Evolutionary conservation across 768 basidiomycete genomes (phyloP).

Genomic region (Lactarius sp.): DNA sequence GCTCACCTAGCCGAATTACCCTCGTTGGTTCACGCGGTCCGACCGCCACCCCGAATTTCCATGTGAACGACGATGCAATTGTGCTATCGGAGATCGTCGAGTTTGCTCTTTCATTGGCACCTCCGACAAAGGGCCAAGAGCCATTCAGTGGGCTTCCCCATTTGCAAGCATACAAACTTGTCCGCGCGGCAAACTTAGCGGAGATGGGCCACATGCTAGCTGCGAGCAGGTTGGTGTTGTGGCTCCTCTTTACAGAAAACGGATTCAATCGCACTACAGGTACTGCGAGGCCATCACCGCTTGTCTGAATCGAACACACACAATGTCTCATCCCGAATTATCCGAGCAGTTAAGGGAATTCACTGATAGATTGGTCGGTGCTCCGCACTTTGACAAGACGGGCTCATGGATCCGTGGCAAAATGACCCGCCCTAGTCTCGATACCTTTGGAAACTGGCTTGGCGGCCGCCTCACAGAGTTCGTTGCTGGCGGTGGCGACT

Average conservation of each 20-base stretch:
- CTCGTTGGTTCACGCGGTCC: slow-evolving; percentile 70
- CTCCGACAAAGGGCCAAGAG: slow-evolving; percentile 79
- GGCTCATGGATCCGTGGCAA: slow-evolving; percentile 86
- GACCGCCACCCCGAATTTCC: slow-evolving; percentile 43
- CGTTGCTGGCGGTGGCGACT: slow-evolving; percentile 76
- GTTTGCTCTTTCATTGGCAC: slow-evolving; percentile 78
- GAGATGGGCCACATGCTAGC: slow-evolving; percentile 75
- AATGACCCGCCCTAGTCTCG: slow-evolving; percentile 84
- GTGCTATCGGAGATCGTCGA: slow-evolving; percentile 89
- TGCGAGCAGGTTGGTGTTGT: slow-evolving; percentile 61
- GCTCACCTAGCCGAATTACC: slow-evolving; percentile 59
- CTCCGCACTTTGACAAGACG: slow-evolving; percentile 68
- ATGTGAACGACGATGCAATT: slow-evolving; percentile 66
- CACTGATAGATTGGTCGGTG: slow-evolving; percentile 69
- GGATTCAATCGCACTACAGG: slow-evolving; percentile 40
- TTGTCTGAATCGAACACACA: slow-evolving; percentile 55
- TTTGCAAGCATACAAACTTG: slow-evolving; percentile 81
- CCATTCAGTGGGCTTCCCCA: slow-evolving; percentile 76
- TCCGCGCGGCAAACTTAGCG: slow-evolving; percentile 69
- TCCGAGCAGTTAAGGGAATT: slow-evolving; percentile 73
- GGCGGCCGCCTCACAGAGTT: slow-evolving; percentile 91
- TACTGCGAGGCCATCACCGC: slow-evolving; percentile 89
- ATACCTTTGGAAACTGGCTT: slow-evolving; percentile 87
- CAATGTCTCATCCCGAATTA: slow-evolving; percentile 61
- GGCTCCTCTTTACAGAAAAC: slow-evolving; percentile 10